phyloP scores from a whole-genome alignment of 257 asterid genomes.

The Penstemon eatonii region DNA sequence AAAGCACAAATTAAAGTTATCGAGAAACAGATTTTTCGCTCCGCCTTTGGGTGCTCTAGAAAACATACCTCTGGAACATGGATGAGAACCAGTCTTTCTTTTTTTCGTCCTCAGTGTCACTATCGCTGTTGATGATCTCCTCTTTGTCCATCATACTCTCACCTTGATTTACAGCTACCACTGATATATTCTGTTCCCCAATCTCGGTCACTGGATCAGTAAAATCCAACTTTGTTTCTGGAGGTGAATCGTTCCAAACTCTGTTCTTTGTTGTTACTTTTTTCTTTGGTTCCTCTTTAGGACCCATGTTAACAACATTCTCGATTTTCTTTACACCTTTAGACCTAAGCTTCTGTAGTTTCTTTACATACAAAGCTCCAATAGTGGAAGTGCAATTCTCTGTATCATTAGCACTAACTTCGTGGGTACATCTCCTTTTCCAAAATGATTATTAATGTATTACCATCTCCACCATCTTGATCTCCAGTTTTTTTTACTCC shows the following conservation, averaged over 20 bases:
- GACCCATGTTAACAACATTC: constrained; percentile 50
- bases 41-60: neutral
- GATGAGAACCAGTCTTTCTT: constrained; percentile 95
- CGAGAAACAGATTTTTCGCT: neutral
- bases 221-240: constrained; percentile 68
- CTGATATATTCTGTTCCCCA: constrained; percentile 57
- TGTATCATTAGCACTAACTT: constrained; percentile 51
- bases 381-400: constrained; percentile 58
- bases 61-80: constrained; percentile 80
- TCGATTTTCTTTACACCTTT: constrained; percentile 78
- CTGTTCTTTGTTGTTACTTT: constrained; percentile 60
- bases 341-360: constrained; percentile 69
- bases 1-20: neutral
- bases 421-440: constrained; percentile 41
- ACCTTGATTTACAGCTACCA: constrained; percentile 61
- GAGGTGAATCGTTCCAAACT: constrained; percentile 92
- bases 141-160: constrained; percentile 98
- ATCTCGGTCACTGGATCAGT: constrained; percentile 77
- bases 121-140: constrained; percentile 77
- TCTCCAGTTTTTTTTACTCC: constrained; percentile 67
- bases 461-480: constrained; percentile 60
- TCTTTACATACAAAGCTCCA: constrained; percentile 87
- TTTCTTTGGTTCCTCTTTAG: constrained; percentile 73
- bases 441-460: constrained; percentile 41
- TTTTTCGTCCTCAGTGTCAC: constrained; percentile 62